Evolutionary conservation across 164 flowering plant species (phyloP).

Genomic region (Nymphaea thermarum): DNA sequence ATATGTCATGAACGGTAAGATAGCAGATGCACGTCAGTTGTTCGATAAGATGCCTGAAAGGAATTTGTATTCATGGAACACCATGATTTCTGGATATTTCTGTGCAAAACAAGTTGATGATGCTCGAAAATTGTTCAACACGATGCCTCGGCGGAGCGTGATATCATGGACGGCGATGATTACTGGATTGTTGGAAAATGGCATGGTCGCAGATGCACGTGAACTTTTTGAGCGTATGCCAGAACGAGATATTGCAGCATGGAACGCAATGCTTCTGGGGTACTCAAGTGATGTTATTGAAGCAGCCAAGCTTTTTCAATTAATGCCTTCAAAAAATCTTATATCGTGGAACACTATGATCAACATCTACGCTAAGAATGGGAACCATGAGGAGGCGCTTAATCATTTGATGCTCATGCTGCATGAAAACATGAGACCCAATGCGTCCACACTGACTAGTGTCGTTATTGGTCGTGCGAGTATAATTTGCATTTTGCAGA

Average conservation of each 20-base stretch:
- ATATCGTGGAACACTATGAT: constrained; percentile 48
- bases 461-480: constrained; percentile 26
- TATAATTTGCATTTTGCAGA: constrained; percentile 25
- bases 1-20: constrained; percentile 20
- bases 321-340: constrained; percentile 27
- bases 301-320: constrained; percentile 33
- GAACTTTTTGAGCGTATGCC: constrained; percentile 46
- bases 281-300: constrained; percentile 34
- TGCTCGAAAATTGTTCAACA: constrained; percentile 30
- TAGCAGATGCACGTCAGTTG: constrained; percentile 31
- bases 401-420: constrained; percentile 30
- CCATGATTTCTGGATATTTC: constrained; percentile 34
- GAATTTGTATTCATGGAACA: constrained; percentile 43
- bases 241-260: constrained; percentile 37
- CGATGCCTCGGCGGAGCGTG: constrained; percentile 35
- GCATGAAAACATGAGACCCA: constrained; percentile 21
- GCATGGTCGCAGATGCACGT: constrained; percentile 23
- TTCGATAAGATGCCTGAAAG: constrained; percentile 34
- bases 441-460: constrained; percentile 32
- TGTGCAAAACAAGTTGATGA: constrained; percentile 18
- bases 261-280: constrained; percentile 59
- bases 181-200: constrained; percentile 40
- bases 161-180: constrained; percentile 56
- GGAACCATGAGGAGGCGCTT: constrained; percentile 27
- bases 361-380: constrained; percentile 32